Evolutionary conservation across 1,139 yeast species (phyloP).

Genomic region (Sugiyamaella sp.): DNA sequence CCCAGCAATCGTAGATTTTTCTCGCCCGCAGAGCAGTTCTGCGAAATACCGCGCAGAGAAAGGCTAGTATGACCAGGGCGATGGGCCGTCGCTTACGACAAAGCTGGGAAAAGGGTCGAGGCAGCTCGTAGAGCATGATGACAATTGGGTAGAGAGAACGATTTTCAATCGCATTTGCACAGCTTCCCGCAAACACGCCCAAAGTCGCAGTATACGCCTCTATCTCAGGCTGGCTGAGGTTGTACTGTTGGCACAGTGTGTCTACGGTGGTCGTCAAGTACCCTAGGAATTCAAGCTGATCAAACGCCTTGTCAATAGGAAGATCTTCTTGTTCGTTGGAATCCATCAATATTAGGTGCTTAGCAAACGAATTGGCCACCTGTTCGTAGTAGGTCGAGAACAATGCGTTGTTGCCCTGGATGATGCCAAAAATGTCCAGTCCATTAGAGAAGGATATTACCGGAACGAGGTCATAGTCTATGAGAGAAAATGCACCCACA

Average conservation of each 20-base stretch:
- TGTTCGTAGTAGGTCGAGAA: conserved; percentile 9
- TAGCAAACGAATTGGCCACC: conserved; percentile 6
- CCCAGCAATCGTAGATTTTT: conserved; percentile 14
- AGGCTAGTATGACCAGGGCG: conserved; percentile 13
- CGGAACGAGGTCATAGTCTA: conserved; percentile 15
- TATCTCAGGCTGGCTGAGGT: conserved; percentile 1
- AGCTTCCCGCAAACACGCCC: conserved; percentile 4
- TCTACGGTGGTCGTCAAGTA: conserved; percentile 1
- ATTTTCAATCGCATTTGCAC: background rate
- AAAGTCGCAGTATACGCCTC: background rate
- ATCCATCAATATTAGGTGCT: conserved; percentile 7
- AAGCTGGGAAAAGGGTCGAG: conserved; percentile 11
- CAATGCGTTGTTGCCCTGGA: conserved; percentile 17
- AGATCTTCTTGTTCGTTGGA: conserved; percentile 1
- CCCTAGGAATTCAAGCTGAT: background rate
- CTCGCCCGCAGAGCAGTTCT: conserved; percentile 12
- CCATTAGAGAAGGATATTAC: conserved; percentile 17
- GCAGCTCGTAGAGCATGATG: conserved; percentile 12
- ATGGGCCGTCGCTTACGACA: conserved; percentile 16
- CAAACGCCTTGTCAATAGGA: conserved; percentile 3
- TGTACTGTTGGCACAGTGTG: conserved; percentile 1
- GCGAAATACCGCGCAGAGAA: conserved; percentile 13
- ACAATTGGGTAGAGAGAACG: conserved; percentile 16
- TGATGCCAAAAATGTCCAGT: conserved; percentile 19
- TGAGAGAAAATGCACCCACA: conserved; percentile 10